Evolutionary conservation across 2,329 filamentous ascomycete species (phyloP).

Genomic region (Zymoseptoria crescenta): DNA sequence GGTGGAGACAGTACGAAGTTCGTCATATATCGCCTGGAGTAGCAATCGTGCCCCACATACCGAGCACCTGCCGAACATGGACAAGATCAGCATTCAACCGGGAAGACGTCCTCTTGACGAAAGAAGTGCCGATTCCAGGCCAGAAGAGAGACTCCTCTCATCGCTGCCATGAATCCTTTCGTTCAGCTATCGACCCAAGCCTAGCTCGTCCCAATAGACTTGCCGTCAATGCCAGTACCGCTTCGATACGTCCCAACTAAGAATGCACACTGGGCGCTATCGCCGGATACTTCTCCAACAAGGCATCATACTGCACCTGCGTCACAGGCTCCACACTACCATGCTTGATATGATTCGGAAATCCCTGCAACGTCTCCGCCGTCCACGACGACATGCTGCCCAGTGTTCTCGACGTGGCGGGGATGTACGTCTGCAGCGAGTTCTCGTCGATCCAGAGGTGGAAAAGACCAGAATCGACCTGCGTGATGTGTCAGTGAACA

Average conservation of each 20-base stretch:
- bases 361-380: slow-evolving; percentile 8
- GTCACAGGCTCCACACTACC: slow-evolving; percentile 10
- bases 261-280: not conserved
- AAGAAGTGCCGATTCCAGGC: not conserved
- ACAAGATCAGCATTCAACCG: not conserved
- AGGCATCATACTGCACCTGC: slow-evolving; percentile 12
- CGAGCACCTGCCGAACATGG: not conserved
- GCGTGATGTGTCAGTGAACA: not conserved
- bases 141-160: not conserved
- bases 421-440: slow-evolving; percentile 13
- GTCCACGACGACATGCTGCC: slow-evolving; percentile 13
- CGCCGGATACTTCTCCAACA: slow-evolving; percentile 7
- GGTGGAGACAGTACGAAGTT: not conserved
- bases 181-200: not conserved
- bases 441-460: slow-evolving; percentile 17
- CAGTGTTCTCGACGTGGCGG: slow-evolving; percentile 12
- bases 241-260: not conserved
- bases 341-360: slow-evolving; percentile 15
- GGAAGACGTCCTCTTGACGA: not conserved
- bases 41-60: not conserved
- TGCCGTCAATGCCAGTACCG: too few species aligned
- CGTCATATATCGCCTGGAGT: not conserved
- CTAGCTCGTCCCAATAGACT: too few species aligned
- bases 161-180: not conserved
- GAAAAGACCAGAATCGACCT: slow-evolving; percentile 10